A percentile compares a stretch with the other conserved stretches of the same genome.
These are phyloP conservation scores for Amorphotheca resinae DNA, from an alignment of 495 filamentous ascomycete genomes.

Conservation along the genomic window DNA sequence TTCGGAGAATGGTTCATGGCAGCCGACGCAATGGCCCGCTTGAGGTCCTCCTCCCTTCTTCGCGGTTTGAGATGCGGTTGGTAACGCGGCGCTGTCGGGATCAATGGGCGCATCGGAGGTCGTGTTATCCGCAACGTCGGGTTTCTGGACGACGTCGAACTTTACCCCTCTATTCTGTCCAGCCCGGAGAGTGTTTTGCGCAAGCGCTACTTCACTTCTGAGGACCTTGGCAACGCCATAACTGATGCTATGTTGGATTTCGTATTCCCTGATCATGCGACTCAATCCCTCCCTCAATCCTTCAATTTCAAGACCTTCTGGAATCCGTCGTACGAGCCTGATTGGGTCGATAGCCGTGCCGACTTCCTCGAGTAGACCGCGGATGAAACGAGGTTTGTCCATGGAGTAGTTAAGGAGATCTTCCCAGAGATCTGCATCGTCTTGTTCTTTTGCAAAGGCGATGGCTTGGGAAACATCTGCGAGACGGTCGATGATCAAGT, in stretches of 20 bases:
- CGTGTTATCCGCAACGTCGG: constrained; percentile 27
- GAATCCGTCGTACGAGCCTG: constrained; percentile 78
- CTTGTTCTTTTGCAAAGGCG: constrained; percentile 81
- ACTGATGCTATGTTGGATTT: constrained; percentile 82
- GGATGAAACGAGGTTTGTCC: constrained; percentile 92
- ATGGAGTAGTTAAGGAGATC: constrained; percentile 90
- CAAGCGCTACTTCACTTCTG: constrained; percentile 70
- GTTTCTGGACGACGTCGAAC: constrained; percentile 57
- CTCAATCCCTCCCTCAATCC: constrained; percentile 75
- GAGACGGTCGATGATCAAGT: constrained; percentile 79
- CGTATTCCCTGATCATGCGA: constrained; percentile 81
- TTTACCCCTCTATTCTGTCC: constrained; percentile 77
- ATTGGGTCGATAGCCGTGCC: constrained; percentile 87
- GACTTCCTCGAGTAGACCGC: constrained; percentile 82
- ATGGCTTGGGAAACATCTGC: constrained; percentile 86
- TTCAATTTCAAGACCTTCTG: constrained; percentile 80
- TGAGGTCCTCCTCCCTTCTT: constrained; percentile 18
- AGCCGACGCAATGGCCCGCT: constrained; percentile 49
- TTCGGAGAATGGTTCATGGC: constrained; percentile 44
- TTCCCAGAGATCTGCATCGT: constrained; percentile 85
- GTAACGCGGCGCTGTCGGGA: constrained; percentile 4
- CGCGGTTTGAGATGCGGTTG: not conserved
- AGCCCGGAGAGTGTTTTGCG: constrained; percentile 62
- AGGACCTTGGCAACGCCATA: constrained; percentile 81
- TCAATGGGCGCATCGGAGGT: constrained; percentile 19